phyloP scores from a whole-genome alignment of 2,329 filamentous ascomycete species.

The Pseudogymnoascus sp. region DNA sequence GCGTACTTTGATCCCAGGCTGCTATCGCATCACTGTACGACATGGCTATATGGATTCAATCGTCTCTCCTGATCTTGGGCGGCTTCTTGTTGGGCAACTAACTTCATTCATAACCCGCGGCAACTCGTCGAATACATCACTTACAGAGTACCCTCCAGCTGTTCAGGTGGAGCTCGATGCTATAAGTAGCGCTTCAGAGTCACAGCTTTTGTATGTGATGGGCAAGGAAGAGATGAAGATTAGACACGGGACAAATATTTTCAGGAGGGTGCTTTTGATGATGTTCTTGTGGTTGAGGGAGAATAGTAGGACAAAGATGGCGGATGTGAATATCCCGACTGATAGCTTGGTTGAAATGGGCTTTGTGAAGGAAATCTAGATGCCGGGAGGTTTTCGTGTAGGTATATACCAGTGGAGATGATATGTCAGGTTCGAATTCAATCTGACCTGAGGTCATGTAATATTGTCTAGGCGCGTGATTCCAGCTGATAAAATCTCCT shows the following conservation, averaged over 20 bases:
- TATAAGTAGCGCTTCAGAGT: slow-evolving; percentile 36
- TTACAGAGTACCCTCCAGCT: slow-evolving; percentile 19
- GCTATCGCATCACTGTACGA: slow-evolving; percentile 60
- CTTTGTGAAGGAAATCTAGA: slow-evolving; percentile 55
- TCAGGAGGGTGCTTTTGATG: slow-evolving; percentile 39
- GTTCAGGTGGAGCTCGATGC: slow-evolving; percentile 34
- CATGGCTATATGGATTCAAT: slow-evolving; percentile 68
- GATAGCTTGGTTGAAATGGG: slow-evolving; percentile 59
- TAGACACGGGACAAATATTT: slow-evolving; percentile 31
- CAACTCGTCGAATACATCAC: slow-evolving; percentile 19
- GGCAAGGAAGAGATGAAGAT: slow-evolving; percentile 56
- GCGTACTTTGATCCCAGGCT: slow-evolving; percentile 41
- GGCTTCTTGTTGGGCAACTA: slow-evolving; percentile 49
- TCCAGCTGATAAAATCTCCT: neutral
- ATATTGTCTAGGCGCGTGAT: neutral
- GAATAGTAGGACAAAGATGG: slow-evolving; percentile 57
- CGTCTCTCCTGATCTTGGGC: slow-evolving; percentile 53
- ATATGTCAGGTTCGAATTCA: neutral
- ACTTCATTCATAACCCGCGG: slow-evolving; percentile 38
- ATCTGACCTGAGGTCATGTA: neutral
- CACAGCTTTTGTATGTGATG: slow-evolving; percentile 46
- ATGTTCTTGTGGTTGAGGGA: slow-evolving; percentile 57
- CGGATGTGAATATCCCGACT: slow-evolving; percentile 49
- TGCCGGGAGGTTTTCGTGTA: neutral
- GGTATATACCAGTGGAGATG: neutral